Evolutionary conservation across 768 basidiomycete genomes (phyloP).

Genomic region (Calocera viscosa): DNA sequence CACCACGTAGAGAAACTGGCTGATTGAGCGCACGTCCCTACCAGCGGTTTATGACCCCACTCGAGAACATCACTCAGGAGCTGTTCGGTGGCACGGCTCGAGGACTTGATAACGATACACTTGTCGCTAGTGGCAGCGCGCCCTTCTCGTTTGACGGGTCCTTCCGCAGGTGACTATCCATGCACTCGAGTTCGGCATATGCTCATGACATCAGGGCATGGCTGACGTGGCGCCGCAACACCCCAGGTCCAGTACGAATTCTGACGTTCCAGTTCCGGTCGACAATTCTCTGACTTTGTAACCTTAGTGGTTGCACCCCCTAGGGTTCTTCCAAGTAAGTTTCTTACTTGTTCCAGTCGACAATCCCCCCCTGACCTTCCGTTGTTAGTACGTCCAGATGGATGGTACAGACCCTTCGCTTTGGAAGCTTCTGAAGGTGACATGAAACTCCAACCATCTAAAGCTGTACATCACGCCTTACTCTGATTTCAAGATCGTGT

Average conservation of each 20-base stretch:
- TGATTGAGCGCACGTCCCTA: too few species aligned
- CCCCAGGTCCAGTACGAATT: conserved; percentile 40
- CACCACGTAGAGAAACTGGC: too few species aligned
- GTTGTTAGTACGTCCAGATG: conserved; percentile 48
- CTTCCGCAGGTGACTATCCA: conserved; percentile 32
- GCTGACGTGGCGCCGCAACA: conserved; percentile 40
- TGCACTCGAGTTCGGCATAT: not conserved
- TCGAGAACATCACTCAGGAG: conserved; percentile 28
- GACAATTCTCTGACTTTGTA: too few species aligned
- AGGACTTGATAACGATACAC: conserved; percentile 39
- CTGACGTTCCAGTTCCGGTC: too few species aligned
- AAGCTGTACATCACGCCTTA: not conserved
- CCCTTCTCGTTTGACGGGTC: conserved; percentile 50
- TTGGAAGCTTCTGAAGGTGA: conserved; percentile 44
- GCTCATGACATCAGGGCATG: conserved; percentile 28
- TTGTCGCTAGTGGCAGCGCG: conserved; percentile 35
- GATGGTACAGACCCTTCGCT: conserved; percentile 40
- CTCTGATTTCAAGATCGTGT: conserved; percentile 34
- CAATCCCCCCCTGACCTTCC: too few species aligned
- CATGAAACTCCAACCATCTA: not conserved
- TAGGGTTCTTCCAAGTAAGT: conserved; percentile 44
- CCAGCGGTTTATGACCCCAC: not conserved
- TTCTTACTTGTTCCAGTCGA: too few species aligned
- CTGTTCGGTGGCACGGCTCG: conserved; percentile 37
- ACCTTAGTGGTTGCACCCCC: conserved; percentile 42